A percentile compares a stretch with the other conserved stretches of the same genome.
phyloP scores from a whole-genome alignment of 352 stramenopile species.

The Phytophthora colocasiae region DNA sequence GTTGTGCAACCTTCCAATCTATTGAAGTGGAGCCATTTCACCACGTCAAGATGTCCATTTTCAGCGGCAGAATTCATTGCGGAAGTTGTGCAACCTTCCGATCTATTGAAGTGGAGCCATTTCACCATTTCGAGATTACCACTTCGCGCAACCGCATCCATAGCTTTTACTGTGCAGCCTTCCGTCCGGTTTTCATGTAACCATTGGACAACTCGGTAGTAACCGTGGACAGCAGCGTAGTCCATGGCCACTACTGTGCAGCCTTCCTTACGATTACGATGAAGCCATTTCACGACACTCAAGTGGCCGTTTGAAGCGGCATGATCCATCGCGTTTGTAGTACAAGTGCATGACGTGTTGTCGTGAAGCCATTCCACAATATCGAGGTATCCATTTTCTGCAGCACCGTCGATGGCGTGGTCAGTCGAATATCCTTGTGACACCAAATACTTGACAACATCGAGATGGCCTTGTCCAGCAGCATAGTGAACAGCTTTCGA shows the following conservation, averaged over 20 bases:
- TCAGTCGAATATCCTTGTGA: too few species aligned
- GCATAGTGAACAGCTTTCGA: too few species aligned
- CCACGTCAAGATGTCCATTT: too few species aligned
- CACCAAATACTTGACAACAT: not conserved
- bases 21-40: not conserved
- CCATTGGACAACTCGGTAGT: not conserved
- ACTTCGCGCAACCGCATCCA: not conserved
- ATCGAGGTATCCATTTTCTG: too few species aligned
- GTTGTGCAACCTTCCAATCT: not conserved
- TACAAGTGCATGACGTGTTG: not conserved
- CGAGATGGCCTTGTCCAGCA: not conserved
- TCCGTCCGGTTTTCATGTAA: not conserved
- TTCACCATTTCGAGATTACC: conserved; percentile 1
- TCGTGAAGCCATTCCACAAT: not conserved
- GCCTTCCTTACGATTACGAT: not conserved
- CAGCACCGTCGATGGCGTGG: too few species aligned
- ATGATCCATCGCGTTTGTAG: too few species aligned
- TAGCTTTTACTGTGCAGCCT: not conserved
- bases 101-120: not conserved
- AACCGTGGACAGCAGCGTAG: not conserved
- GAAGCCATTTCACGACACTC: not conserved
- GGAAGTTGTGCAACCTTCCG: not conserved
- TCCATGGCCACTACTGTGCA: not conserved
- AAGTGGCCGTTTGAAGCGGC: too few species aligned
- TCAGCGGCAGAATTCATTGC: not conserved